Base-by-base conservation (phyloP, 176 grass and related monocot genomes). In the Chrysopogon serrulatus region DNA sequence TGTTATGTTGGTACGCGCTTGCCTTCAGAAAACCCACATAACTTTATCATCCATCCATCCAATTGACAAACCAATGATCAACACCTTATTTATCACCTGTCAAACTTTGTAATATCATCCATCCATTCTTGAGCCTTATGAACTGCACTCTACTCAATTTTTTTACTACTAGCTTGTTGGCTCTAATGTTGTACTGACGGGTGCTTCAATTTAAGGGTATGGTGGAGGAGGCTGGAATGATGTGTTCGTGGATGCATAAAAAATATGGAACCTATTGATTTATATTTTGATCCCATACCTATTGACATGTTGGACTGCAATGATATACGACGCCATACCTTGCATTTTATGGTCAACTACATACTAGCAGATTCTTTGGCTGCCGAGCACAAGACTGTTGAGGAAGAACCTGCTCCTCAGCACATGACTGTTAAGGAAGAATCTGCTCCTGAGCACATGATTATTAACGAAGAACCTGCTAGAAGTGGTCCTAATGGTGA, bases 121-220 rank as follows among this genome's bases (percentile, higher is more conserved):
- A 60, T 60, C n/a, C 23, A 59, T 65, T 68, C 31, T 2, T 24
- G 39, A n/a, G n/a, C n/a, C 12, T 42, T 37, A 8, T 79, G 24
- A n/a, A n/a, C n/a, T n/a, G n/a, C n/a, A n/a, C n/a, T n/a, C n/a
- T n/a, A n/a, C n/a, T n/a, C n/a, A n/a, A n/a, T n/a, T 37, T 15
- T 79, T 64, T 23, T 64, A 30, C 11, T 37, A 57, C 17, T 57
- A 36, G 11, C 18, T 75, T n/a, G 26, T 79, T 8, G 76, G 59
- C 17, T n/a, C n/a, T n/a, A n/a, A n/a, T n/a, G 64, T 24, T 19
- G 27, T 26, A 12, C 24, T 56, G 28, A 54, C 65, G 76, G 35
- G 18, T 65, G 41, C 41, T 65, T 79, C 41, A 65, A 33, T 65
- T 64, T n/a, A 79, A 79, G 76, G 78, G 63, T 53, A 37, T 68